A percentile compares a stretch with the other conserved stretches of the same genome.
These are phyloP conservation scores for Sporisorium scitamineum DNA, from an alignment of 1,284 basidiomycete species.

Conservation along the genomic window DNA sequence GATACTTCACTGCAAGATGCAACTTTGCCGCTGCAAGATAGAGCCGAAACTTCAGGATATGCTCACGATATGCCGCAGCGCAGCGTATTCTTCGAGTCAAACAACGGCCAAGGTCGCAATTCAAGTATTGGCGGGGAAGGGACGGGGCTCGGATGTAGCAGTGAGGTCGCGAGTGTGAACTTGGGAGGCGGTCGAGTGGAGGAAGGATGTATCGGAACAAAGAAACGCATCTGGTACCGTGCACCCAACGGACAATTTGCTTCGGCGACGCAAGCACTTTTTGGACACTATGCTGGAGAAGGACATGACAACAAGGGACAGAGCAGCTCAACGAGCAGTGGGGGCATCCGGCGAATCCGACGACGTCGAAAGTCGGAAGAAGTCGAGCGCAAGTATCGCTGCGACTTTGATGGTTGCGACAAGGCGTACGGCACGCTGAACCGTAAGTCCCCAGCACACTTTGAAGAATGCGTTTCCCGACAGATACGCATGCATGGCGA, in stretches of 20 bases:
- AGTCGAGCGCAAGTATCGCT: constrained; percentile 88
- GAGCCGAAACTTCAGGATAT: neutral
- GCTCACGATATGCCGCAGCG: neutral
- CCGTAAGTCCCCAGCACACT: constrained; percentile 68
- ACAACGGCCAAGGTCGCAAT: neutral
- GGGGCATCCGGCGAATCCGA: constrained; percentile 39
- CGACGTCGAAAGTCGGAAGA: constrained; percentile 61
- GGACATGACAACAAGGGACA: constrained; percentile 1
- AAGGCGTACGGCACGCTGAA: constrained; percentile 89
- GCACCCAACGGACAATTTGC: constrained; percentile 50
- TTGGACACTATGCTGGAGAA: neutral
- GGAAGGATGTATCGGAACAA: constrained; percentile 39
- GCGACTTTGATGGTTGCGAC: constrained; percentile 82
- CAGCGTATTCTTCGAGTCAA: neutral
- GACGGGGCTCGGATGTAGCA: neutral
- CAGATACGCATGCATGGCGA: constrained; percentile 14
- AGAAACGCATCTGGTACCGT: constrained; percentile 39
- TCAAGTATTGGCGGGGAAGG: neutral
- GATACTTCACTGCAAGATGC: neutral
- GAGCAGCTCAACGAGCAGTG: constrained; percentile 1
- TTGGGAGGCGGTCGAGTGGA: constrained; percentile 21
- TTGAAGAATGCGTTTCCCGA: no score
- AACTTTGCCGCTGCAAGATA: neutral
- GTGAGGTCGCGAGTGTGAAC: neutral
- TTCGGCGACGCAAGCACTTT: constrained; percentile 24